Percentiles rank a stretch among this genome's conserved stretches.
Evolutionary conservation across 2,329 filamentous ascomycete species (phyloP).

Genomic region (Aspergillus aculeatinus): DNA sequence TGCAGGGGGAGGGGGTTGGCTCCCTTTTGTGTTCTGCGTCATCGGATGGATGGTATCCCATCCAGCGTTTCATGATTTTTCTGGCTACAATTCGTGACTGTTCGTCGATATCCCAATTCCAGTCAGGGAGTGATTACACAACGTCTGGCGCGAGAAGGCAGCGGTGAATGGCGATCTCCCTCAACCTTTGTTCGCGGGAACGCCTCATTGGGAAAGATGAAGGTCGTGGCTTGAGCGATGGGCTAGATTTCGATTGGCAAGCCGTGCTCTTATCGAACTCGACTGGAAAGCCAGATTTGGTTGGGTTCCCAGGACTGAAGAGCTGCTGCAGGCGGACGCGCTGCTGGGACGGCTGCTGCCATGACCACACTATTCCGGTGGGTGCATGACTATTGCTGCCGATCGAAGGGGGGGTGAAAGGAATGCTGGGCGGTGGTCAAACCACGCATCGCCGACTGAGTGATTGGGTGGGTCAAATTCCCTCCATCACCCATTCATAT

Average conservation of each 20-base stretch:
- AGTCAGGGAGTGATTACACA: neutral
- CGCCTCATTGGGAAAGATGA: neutral
- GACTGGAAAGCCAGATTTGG: neutral
- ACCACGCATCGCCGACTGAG: neutral
- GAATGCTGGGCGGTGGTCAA: neutral
- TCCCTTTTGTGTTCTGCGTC: neutral
- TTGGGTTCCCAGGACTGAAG: neutral
- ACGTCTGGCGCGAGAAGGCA: neutral
- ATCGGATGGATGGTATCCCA: neutral
- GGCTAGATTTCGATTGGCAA: neutral
- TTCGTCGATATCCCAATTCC: neutral
- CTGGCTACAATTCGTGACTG: no score
- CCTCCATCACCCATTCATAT: neutral
- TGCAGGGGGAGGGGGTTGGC: neutral
- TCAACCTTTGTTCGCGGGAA: neutral
- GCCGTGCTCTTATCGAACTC: neutral
- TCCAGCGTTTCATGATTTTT: neutral
- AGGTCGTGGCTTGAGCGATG: neutral
- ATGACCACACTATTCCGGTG: neutral
- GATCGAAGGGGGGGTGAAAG: neutral
- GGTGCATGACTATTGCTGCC: neutral
- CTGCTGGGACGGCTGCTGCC: neutral
- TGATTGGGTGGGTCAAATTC: neutral
- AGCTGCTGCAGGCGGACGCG: neutral
- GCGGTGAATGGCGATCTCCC: neutral